phyloP scores from a whole-genome alignment of 1,284 basidiomycete genomes.

The Cutaneotrichosporon dermatis region DNA sequence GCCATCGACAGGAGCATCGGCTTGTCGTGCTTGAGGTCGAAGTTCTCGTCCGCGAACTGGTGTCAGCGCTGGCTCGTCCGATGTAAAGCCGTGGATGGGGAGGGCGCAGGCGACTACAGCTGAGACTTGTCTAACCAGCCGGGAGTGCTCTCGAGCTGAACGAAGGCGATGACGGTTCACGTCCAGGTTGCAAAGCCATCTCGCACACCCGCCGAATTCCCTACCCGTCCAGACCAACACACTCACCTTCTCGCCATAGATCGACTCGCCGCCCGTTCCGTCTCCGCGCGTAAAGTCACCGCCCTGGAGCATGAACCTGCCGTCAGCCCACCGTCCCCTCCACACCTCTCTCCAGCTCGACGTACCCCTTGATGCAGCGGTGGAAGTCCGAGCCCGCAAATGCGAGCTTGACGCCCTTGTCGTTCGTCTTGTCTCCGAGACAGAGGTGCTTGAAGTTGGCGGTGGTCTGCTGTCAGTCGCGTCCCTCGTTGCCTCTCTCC shows the following conservation, averaged over 20 bases:
- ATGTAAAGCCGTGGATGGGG: no score
- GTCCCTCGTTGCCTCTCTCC: neutral
- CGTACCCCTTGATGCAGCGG: constrained; percentile 59
- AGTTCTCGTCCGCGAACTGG: constrained; percentile 69
- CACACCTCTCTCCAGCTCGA: neutral
- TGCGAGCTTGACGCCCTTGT: constrained; percentile 49
- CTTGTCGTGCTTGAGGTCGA: constrained; percentile 70
- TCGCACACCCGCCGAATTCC: no score
- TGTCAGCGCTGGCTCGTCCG: neutral
- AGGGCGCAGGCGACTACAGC: no score
- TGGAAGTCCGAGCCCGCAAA: constrained; percentile 66
- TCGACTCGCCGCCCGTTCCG: constrained; percentile 88
- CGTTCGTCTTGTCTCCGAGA: constrained; percentile 60
- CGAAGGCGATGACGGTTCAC: no score
- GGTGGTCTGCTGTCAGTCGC: constrained; percentile 54
- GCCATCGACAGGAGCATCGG: constrained; percentile 89
- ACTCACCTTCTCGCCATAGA: constrained; percentile 71
- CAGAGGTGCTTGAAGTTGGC: constrained; percentile 88
- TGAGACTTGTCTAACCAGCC: no score
- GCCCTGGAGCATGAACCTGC: constrained; percentile 68
- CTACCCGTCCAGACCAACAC: neutral
- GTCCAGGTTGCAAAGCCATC: no score
- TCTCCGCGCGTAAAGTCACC: constrained; percentile 56
- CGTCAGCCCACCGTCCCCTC: neutral
- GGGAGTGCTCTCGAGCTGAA: no score